Base-by-base conservation (phyloP, 768 basidiomycete species). In the Fomitopsis serialis region DNA sequence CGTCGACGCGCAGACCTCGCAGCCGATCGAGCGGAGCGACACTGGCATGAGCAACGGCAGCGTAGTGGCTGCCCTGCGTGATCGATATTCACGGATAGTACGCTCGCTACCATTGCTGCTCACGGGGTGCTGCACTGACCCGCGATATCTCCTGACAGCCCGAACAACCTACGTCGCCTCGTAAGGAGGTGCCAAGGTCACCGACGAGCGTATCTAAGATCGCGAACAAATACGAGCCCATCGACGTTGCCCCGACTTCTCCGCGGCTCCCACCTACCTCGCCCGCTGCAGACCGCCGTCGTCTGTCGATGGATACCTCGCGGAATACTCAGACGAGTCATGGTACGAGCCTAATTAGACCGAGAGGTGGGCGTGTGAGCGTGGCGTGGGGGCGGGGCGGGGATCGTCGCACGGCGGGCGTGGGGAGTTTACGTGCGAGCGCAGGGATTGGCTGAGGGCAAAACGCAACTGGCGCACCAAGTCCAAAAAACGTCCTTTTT, bases 51-150 rank as follows among this genome's bases (percentile, higher is more conserved):
- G 79, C 56, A 76, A 62, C 45, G 78, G 78, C 12, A 82, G 79
- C 59, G 69, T 85, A 23, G 87, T 91, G 43, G 84, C 87, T 42
- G 79, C 80, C 1, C 81, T 92, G 75, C 77, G 84, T 42, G 78
- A 77, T 62, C 79, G 78, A 47, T 89, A 86, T 58, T 74, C 79
- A 21, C 75, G 70, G 40, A 72, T 67, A 52, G 87, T 88, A 59
- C 42, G 83, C 72, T 37, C 40, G 55, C 15, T 53, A 21, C n/a
- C 19, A 11, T 48, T 43, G 5, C 34, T 10, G 0, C 42, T 10
- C 0, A 15, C n/a, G 27, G 9, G 17, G 22, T 11, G 19, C 15
- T 4, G 34, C 11, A 1, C 29, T 42, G 19, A 50, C 34, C 2
- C 7, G 17, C 32, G 27, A 54, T 32, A 17, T 50, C 8, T 21